Conservation (phyloP, 345 rosid species). For the Cardamine occulta region DNA sequence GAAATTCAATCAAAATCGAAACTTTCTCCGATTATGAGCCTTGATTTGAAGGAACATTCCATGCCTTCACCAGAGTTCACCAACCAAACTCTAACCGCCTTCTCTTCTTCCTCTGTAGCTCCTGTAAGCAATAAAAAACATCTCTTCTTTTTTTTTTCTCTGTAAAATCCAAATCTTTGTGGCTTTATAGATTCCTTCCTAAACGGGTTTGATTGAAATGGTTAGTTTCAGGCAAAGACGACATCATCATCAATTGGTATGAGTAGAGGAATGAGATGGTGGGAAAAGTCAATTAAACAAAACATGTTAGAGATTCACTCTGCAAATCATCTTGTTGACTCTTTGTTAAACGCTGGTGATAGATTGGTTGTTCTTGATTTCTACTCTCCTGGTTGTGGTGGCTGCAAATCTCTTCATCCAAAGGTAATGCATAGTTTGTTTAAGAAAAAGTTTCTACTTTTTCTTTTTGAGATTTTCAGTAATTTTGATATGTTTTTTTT, state of each 20-base stretch:
- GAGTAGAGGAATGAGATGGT: constrained; percentile 67
- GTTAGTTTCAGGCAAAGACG: constrained; percentile 48
- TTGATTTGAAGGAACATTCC: constrained; percentile 47
- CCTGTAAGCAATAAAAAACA: constrained; percentile 43
- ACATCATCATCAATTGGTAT: constrained; percentile 49
- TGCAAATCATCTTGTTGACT: constrained; percentile 62
- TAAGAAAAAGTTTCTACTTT: neutral
- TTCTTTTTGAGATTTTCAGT: neutral
- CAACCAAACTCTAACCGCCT: constrained; percentile 36
- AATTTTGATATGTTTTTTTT: neutral
- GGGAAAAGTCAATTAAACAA: constrained; percentile 66
- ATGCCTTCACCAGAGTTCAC: constrained; percentile 44
- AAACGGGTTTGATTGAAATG: neutral
- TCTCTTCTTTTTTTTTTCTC: neutral
- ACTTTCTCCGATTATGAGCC: constrained; percentile 39
- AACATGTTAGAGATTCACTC: constrained; percentile 73
- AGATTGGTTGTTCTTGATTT: constrained; percentile 66
- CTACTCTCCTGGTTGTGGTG: constrained; percentile 87
- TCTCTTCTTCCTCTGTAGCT: constrained; percentile 29
- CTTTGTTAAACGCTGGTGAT: constrained; percentile 63
- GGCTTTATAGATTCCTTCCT: neutral
- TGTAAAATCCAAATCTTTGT: neutral
- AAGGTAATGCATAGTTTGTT: constrained; percentile 48
- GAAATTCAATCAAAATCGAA: constrained; percentile 38
- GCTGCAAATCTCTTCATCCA: constrained; percentile 84